Base-by-base conservation (phyloP, 1,284 basidiomycete genomes). In the Neotropicomus parvogracilis region DNA sequence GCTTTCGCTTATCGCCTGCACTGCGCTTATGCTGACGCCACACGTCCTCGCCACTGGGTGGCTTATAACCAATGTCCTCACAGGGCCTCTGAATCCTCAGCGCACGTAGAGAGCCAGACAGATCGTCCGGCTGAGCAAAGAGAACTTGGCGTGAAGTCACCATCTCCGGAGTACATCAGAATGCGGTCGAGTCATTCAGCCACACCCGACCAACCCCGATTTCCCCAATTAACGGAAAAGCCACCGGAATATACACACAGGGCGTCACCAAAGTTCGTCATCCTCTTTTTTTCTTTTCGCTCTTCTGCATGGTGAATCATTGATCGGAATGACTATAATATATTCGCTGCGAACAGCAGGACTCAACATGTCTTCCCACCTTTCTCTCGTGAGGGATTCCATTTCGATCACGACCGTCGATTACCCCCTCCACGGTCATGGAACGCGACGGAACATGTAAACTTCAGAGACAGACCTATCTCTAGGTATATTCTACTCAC, bases 341-440 rank as follows among this genome's bases (percentile, higher is more conserved):
- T 41, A 58, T 54, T 57, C 47, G 32, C 54, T 57, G 54, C 55
- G 54, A 65, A 55, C 65, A 62, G 53, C 60, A 65, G 65, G 59
- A 49, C 52, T 45, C 67, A 61, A 59, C 64, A 67, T 64, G 67
- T 52, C 47, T 54, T 65, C 48, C 63, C 63, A 50, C 57, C 66
- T 54, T 53, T 67, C 46, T 51, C 65, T 52, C 64, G 59, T 46
- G 62, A 67, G 42, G 57, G 59, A 41, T 60, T 59, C 59, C 54
- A 62, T 64, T 63, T 66, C 59, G 64, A 65, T 65, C 63, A 56
- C 35, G 62, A 68, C 66, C 62, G 60, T 40, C 62, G 65, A 49
- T 58, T 68, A 44, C 59, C 66, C 35, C 64, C 52, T 50, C 63
- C 65, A 44, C 62, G 66, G 48, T 56, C 64, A 35, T 67, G 64